Percentiles rank a stretch among this genome's conserved stretches.
These are phyloP conservation scores for Nakazawaea peltata DNA, from an alignment of 805 yeast species.

Conservation along the genomic window DNA sequence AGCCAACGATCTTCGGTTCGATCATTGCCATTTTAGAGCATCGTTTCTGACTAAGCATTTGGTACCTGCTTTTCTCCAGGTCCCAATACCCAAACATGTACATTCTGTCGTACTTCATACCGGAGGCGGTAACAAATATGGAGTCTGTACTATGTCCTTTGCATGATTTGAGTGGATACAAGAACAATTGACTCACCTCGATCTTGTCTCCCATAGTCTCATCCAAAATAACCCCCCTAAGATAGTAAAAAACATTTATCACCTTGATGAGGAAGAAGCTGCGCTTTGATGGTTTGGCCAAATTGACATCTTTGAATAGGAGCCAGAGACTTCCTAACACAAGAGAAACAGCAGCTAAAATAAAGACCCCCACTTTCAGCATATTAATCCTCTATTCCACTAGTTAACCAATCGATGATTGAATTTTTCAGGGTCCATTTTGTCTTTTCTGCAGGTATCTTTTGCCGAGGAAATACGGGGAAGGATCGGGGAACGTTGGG, in stretches of 20 bases:
- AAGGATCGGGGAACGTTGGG: no score
- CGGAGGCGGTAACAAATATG: slow-evolving; percentile 15
- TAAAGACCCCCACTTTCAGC: no score
- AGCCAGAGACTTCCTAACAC: no score
- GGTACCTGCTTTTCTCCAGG: slow-evolving; percentile 9
- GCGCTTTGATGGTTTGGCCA: slow-evolving; percentile 2
- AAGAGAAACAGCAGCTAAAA: no score
- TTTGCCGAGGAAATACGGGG: no score
- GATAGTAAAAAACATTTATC: slow-evolving; percentile 1
- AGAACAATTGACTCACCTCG: background rate
- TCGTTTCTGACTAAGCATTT: slow-evolving; percentile 16
- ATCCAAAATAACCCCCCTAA: background rate
- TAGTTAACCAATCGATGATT: no score
- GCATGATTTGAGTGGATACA: slow-evolving; percentile 9
- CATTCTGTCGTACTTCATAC: slow-evolving; percentile 19
- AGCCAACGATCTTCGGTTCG: slow-evolving; percentile 7
- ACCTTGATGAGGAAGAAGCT: slow-evolving; percentile 1
- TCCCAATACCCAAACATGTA: slow-evolving; percentile 18
- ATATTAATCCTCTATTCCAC: no score
- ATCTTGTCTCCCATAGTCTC: background rate
- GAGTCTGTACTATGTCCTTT: slow-evolving; percentile 14
- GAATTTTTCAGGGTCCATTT: no score
- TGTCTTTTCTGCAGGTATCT: no score
- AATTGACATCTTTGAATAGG: no score
- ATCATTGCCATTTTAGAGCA: slow-evolving; percentile 13